Conservation (phyloP, 2,329 filamentous ascomycete species). For the Emergomyces africanus region DNA sequence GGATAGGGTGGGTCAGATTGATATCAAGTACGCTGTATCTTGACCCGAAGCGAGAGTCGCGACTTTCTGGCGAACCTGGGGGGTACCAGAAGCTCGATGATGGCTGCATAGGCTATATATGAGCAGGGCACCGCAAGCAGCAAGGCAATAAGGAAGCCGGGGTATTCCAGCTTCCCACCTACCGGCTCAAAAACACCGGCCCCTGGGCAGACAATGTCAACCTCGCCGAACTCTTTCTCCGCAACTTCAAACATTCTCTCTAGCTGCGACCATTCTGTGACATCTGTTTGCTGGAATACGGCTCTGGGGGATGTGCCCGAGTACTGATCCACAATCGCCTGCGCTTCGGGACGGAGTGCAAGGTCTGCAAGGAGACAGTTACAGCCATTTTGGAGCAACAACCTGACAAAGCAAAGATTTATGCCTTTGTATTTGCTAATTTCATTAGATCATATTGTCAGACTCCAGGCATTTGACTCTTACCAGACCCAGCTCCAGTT, state of each 20-base stretch:
- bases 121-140: background rate
- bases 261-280: slow-evolving; percentile 38
- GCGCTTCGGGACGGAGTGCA: slow-evolving; percentile 32
- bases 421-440: slow-evolving; percentile 24
- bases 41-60: slow-evolving; percentile 27
- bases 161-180: slow-evolving; percentile 6
- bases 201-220: slow-evolving; percentile 36
- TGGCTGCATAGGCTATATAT: slow-evolving; percentile 17
- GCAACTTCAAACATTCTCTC: slow-evolving; percentile 38
- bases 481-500: slow-evolving; percentile 43
- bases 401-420: slow-evolving; percentile 32
- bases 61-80: slow-evolving; percentile 30
- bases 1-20: slow-evolving; percentile 41
- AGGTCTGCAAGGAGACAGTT: slow-evolving; percentile 36
- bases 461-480: slow-evolving; percentile 3
- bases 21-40: slow-evolving; percentile 37
- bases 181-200: slow-evolving; percentile 35
- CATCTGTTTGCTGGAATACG: slow-evolving; percentile 36
- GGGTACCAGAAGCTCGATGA: slow-evolving; percentile 41
- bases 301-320: slow-evolving; percentile 20
- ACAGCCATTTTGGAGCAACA: slow-evolving; percentile 33
- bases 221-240: slow-evolving; percentile 34
- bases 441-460: background rate
- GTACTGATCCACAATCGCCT: slow-evolving; percentile 29
- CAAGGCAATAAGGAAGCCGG: background rate